Evolutionary conservation across 2,329 filamentous ascomycete genomes (phyloP).

Genomic region (Aspergillus novofumigatus): DNA sequence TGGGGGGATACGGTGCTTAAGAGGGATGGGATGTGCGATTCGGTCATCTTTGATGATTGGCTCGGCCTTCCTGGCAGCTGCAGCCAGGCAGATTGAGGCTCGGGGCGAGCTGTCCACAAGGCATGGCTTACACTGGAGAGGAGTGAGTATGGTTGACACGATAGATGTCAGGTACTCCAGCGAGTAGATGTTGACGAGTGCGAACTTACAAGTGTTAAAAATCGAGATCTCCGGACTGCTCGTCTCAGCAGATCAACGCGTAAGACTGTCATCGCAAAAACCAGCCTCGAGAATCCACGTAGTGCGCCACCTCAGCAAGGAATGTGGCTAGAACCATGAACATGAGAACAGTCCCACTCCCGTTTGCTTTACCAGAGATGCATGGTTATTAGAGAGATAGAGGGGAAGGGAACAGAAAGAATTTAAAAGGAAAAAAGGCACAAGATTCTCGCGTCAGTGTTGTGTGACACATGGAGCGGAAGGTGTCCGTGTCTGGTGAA

Average conservation of each 20-base stretch:
- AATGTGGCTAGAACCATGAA: neutral
- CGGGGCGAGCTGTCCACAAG: conserved; percentile 12
- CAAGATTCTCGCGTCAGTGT: neutral
- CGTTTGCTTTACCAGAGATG: conserved; percentile 8
- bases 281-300: neutral
- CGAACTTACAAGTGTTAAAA: conserved; percentile 7
- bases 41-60: conserved; percentile 5
- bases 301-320: neutral
- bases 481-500: conserved; percentile 14
- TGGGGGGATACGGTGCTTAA: conserved; percentile 26
- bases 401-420: neutral
- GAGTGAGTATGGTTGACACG: conserved; percentile 21
- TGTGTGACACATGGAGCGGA: conserved; percentile 10
- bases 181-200: neutral
- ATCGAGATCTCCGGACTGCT: conserved; percentile 2
- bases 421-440: neutral
- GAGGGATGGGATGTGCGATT: conserved; percentile 1
- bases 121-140: conserved; percentile 18
- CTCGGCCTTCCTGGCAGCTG: conserved; percentile 3
- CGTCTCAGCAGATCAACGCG: conserved; percentile 7
- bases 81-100: conserved; percentile 12
- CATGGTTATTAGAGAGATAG: neutral
- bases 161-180: neutral
- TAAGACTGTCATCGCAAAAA: conserved; percentile 8
- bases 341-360: conserved; percentile 1